A percentile compares a stretch with the other conserved stretches of the same genome.
phyloP scores from a whole-genome alignment of 805 yeast species.

The Kazachstania psychrophila region DNA sequence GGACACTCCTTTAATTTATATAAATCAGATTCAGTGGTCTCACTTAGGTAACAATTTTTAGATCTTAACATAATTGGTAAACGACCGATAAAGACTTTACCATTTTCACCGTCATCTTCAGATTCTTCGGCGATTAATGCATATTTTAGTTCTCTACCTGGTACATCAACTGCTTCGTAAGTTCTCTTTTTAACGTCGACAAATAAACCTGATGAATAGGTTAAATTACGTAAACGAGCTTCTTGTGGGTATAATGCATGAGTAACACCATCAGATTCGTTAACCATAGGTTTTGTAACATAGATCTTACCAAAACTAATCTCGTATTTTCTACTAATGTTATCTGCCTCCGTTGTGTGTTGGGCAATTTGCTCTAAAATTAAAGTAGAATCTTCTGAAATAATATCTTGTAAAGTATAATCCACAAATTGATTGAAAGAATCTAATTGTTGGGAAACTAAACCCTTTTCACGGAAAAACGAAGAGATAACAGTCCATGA shows the following conservation, averaged over 20 bases:
- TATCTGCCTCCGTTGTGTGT: constrained; percentile 84
- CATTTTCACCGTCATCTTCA: constrained; percentile 59
- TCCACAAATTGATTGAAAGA: constrained; percentile 97
- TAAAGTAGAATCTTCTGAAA: constrained; percentile 88
- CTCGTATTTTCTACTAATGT: constrained; percentile 85
- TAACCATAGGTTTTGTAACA: constrained; percentile 93
- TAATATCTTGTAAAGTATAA: constrained; percentile 92
- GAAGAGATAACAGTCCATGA: constrained; percentile 98
- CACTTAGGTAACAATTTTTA: constrained; percentile 87
- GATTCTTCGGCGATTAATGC: constrained; percentile 40
- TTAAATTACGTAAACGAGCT: constrained; percentile 90
- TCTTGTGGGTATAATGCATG: constrained; percentile 97
- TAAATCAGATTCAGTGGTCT: constrained; percentile 82
- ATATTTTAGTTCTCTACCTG: constrained; percentile 52
- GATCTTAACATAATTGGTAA: constrained; percentile 98
- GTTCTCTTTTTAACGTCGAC: constrained; percentile 93
- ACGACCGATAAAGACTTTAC: constrained; percentile 86
- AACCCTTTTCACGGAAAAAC: constrained; percentile 91
- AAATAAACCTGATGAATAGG: constrained; percentile 91
- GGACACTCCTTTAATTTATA: constrained; percentile 97
- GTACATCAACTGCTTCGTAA: constrained; percentile 70
- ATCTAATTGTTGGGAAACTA: constrained; percentile 95
- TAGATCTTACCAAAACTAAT: constrained; percentile 96
- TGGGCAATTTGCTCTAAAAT: constrained; percentile 98
- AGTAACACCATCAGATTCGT: constrained; percentile 99